Conservation (phyloP, 371 early-diverging fungal species). For the Choanephora cucurbitarum region DNA sequence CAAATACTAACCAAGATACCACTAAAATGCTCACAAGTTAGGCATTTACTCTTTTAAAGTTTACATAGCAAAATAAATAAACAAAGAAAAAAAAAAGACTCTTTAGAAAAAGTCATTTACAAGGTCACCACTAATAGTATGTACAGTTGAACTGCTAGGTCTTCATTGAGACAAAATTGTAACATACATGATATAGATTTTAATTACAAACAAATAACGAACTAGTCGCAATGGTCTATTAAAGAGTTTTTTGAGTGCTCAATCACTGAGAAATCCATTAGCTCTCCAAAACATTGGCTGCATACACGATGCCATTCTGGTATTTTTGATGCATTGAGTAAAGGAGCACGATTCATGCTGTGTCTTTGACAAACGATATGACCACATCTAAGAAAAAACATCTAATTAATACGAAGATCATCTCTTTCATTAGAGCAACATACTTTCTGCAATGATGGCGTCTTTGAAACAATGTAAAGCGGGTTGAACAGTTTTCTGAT, state of each 20-base stretch:
- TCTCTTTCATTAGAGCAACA: too few relatives aligned
- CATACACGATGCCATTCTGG: constrained; percentile 29
- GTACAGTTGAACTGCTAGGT: too few relatives aligned
- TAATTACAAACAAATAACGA: not conserved
- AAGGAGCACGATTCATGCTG: constrained; percentile 26
- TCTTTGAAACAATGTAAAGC: constrained; percentile 23
- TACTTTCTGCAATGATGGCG: constrained; percentile 34
- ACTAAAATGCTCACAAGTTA: not conserved
- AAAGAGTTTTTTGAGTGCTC: not conserved
- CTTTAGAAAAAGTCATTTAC: too few relatives aligned
- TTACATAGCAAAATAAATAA: too few relatives aligned
- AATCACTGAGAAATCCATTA: not conserved
- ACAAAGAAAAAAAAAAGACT: too few relatives aligned
- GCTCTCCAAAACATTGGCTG: constrained; percentile 24
- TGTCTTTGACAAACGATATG: constrained; percentile 26
- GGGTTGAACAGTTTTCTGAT: constrained; percentile 16
- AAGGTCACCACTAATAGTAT: too few relatives aligned
- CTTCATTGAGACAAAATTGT: too few relatives aligned
- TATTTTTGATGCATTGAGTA: constrained; percentile 11
- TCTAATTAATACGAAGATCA: too few relatives aligned
- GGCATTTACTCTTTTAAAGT: too few relatives aligned
- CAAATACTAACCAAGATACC: not conserved
- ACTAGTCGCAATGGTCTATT: not conserved
- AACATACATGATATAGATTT: too few relatives aligned
- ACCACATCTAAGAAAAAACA: constrained; percentile 21